Percentiles rank a stretch among this genome's conserved stretches.
Evolutionary conservation across 805 yeast species (phyloP).

Genomic region (Kodamaea restingae): DNA sequence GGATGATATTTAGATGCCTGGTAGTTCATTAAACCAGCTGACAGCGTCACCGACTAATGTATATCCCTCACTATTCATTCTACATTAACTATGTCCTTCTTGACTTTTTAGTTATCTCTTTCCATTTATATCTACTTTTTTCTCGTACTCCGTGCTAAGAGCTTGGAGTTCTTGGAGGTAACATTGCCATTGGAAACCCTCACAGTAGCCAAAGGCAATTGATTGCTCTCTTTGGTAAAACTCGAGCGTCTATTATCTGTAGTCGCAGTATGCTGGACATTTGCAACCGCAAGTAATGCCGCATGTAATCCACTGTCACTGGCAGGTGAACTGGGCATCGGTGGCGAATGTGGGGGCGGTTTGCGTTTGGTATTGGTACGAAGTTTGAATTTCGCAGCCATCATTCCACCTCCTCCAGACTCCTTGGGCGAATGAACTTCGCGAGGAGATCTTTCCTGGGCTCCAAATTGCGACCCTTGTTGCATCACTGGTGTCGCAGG

Average conservation of each 20-base stretch:
- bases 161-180: slow-evolving; percentile 57
- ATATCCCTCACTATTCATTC: too few relatives aligned
- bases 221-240: slow-evolving; percentile 28
- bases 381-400: slow-evolving; percentile 15
- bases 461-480: not conserved
- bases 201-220: slow-evolving; percentile 6
- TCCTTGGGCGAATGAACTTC: slow-evolving; percentile 11
- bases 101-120: not conserved
- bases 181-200: slow-evolving; percentile 19
- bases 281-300: slow-evolving; percentile 41
- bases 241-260: slow-evolving; percentile 32
- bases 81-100: too few relatives aligned
- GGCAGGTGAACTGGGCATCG: slow-evolving; percentile 24
- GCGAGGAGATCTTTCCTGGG: slow-evolving; percentile 3
- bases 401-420: slow-evolving; percentile 11
- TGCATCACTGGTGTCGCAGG: not conserved
- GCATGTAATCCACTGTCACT: slow-evolving; percentile 30
- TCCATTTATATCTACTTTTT: slow-evolving; percentile 1
- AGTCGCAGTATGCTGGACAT: slow-evolving; percentile 21
- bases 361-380: slow-evolving; percentile 21
- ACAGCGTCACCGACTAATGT: too few relatives aligned
- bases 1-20: too few relatives aligned
- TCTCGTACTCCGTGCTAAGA: slow-evolving; percentile 54
- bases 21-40: too few relatives aligned
- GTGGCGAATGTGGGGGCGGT: slow-evolving; percentile 24